Base-by-base conservation (phyloP, 1,139 yeast species). In the Debaryomycetaceae sp. region DNA sequence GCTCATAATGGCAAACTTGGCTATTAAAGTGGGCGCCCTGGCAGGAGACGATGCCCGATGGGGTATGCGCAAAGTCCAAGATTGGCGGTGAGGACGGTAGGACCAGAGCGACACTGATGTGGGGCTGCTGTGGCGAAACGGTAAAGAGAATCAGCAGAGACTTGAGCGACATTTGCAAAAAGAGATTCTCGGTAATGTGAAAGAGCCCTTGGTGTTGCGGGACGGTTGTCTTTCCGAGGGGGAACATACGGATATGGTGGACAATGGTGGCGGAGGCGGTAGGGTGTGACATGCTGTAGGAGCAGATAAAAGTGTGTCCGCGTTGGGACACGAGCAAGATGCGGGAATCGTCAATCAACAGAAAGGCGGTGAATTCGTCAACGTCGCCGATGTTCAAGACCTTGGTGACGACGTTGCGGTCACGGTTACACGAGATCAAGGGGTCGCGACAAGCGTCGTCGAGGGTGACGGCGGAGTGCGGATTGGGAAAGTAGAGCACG, bases 21-120 rank as follows among this genome's bases (percentile, higher is more conserved):
- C 68, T 62, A 24, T 58, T 51, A 15, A 53, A 50, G 34, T 55
- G 51, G 3, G 67, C 63, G 15, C 69, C 68, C 33, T 56, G 65
- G 30, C 63, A 55, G 3, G 53, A 35, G 16, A 51, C 40, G 7
- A 61, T 13, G n/a, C 40, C 40, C 3, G 32, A 25, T 4, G 18
- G 14, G 5, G 26, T 25, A 3, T 37, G 23, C 14, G 43, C 41
- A 11, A 61, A 35, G 32, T 54, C 58, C 14, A 63, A 32, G 2
- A 64, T 38, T 1, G 70, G 69, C 4, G 68, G 62, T 4, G 62
- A 44, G 4, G 62, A 48, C 2, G 46, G 39, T 10, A 53, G 30
- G 23, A 40, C 42, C 15, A 39, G 29, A n/a, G 37, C 26, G 8
- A 60, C 42, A 16, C 44, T 37, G 8, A 61, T 46, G 31, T 39